Evolutionary conservation across 495 filamentous ascomycete species (phyloP).

Genomic region (Aspergillus ostianus): DNA sequence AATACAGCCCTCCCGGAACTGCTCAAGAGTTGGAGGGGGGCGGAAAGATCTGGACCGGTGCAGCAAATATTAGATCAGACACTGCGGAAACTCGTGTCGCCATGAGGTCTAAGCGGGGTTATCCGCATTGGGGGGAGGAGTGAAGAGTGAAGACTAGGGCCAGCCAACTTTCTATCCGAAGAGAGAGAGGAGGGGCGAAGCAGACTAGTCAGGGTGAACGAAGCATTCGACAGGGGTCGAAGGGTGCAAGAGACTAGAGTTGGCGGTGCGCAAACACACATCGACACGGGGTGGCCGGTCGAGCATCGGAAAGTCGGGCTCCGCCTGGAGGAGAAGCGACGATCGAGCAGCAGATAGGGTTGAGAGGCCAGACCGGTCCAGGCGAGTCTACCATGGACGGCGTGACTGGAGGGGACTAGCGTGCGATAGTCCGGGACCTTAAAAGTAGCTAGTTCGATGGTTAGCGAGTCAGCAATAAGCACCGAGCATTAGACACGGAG

Average conservation of each 20-base stretch:
- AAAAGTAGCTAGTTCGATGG: neutral
- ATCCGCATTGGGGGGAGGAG: constrained; percentile 14
- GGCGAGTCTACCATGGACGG: constrained; percentile 10
- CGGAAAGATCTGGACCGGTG: constrained; percentile 37
- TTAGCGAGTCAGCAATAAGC: neutral
- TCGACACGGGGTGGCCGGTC: neutral
- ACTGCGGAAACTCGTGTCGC: constrained; percentile 20
- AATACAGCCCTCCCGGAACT: constrained; percentile 19
- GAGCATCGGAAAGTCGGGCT: no score
- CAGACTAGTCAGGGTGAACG: neutral
- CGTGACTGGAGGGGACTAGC: neutral
- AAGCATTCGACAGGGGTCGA: no score
- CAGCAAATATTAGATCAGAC: constrained; percentile 41
- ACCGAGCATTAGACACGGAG: no score
- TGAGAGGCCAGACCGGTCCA: constrained; percentile 21
- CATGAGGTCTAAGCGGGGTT: constrained; percentile 2
- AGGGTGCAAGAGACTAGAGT: no score
- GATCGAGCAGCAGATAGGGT: no score
- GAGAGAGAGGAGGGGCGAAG: neutral
- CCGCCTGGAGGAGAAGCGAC: no score
- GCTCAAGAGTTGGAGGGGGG: constrained; percentile 31
- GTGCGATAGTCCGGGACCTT: neutral
- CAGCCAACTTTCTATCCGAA: neutral
- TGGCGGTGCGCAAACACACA: neutral
- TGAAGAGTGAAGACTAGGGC: neutral